Evolutionary conservation across 768 basidiomycete species (phyloP).

Genomic region (Mrakia gelida): DNA sequence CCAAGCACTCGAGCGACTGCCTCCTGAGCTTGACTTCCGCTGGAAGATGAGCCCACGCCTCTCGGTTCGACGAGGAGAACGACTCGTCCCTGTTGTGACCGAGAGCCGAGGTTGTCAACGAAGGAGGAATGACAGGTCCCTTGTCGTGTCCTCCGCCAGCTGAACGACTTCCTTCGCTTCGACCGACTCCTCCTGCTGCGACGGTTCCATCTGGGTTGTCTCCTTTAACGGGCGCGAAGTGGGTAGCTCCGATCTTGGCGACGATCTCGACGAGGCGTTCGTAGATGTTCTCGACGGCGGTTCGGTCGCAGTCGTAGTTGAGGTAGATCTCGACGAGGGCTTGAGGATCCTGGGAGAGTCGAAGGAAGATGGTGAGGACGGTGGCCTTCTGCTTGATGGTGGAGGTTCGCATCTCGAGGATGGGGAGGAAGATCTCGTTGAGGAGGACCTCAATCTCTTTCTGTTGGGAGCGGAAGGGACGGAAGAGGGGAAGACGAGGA

Average conservation of each 20-base stretch:
- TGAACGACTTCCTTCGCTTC: slow-evolving; percentile 23
- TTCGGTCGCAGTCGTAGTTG: slow-evolving; percentile 97
- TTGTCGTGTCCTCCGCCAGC: slow-evolving; percentile 17
- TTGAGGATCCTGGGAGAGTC: slow-evolving; percentile 91
- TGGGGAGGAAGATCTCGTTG: slow-evolving; percentile 97
- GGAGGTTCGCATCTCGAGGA: slow-evolving; percentile 94
- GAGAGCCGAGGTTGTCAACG: slow-evolving; percentile 56
- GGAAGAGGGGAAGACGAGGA: not conserved
- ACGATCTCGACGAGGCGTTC: slow-evolving; percentile 97
- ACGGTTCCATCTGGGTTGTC: slow-evolving; percentile 8
- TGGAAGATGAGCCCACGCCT: slow-evolving; percentile 52
- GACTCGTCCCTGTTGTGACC: slow-evolving; percentile 9
- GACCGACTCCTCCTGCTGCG: slow-evolving; percentile 29
- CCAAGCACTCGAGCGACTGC: slow-evolving; percentile 92
- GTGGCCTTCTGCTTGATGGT: slow-evolving; percentile 92
- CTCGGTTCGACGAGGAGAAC: slow-evolving; percentile 42
- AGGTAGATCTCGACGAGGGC: slow-evolving; percentile 96
- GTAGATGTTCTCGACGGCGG: slow-evolving; percentile 93
- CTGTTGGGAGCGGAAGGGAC: slow-evolving; percentile 48
- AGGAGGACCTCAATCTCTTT: slow-evolving; percentile 99
- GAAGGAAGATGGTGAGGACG: slow-evolving; percentile 75
- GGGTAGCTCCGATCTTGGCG: slow-evolving; percentile 75
- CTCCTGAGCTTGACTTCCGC: slow-evolving; percentile 79
- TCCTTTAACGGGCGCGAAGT: slow-evolving; percentile 42
- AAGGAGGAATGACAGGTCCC: slow-evolving; percentile 54